Evolutionary conservation across 2,329 filamentous ascomycete genomes (phyloP).

Genomic region (Aspergillus uvarum): DNA sequence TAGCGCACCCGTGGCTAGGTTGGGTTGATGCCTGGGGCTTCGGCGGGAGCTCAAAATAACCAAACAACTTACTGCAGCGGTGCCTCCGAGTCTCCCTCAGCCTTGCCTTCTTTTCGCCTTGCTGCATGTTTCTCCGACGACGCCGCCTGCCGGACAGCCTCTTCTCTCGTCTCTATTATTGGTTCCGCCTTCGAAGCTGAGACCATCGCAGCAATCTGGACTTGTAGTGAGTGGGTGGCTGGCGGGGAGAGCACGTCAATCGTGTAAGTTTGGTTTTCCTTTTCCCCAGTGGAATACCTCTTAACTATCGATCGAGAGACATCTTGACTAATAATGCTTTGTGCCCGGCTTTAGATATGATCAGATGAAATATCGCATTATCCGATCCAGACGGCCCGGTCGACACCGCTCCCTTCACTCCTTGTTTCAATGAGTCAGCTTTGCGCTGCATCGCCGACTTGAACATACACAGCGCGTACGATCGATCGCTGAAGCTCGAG

Average conservation of each 20-base stretch:
- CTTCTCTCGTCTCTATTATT: slow-evolving; percentile 24
- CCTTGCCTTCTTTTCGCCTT: slow-evolving; percentile 18
- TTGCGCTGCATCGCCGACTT: not conserved
- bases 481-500: slow-evolving; percentile 8
- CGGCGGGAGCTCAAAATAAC: slow-evolving; percentile 21
- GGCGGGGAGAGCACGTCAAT: slow-evolving; percentile 21
- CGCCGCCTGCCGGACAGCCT: slow-evolving; percentile 29
- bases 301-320: slow-evolving; percentile 2
- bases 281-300: not conserved
- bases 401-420: slow-evolving; percentile 14
- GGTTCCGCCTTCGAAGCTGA: slow-evolving; percentile 20
- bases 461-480: not conserved
- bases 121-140: slow-evolving; percentile 38
- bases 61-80: slow-evolving; percentile 14
- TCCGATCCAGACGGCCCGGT: not conserved
- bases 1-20: slow-evolving; percentile 26
- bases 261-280: slow-evolving; percentile 29
- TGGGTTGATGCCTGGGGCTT: slow-evolving; percentile 31
- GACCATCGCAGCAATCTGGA: slow-evolving; percentile 10
- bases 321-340: slow-evolving; percentile 11
- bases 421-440: slow-evolving; percentile 15
- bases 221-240: slow-evolving; percentile 24
- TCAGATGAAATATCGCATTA: slow-evolving; percentile 3
- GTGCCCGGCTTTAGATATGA: slow-evolving; percentile 16
- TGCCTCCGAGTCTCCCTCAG: not conserved